A percentile compares a stretch with the other conserved stretches of the same genome.
phyloP scores from a whole-genome alignment of 169 alveolate genomes.

The Ichthyophthirius multifiliis region DNA sequence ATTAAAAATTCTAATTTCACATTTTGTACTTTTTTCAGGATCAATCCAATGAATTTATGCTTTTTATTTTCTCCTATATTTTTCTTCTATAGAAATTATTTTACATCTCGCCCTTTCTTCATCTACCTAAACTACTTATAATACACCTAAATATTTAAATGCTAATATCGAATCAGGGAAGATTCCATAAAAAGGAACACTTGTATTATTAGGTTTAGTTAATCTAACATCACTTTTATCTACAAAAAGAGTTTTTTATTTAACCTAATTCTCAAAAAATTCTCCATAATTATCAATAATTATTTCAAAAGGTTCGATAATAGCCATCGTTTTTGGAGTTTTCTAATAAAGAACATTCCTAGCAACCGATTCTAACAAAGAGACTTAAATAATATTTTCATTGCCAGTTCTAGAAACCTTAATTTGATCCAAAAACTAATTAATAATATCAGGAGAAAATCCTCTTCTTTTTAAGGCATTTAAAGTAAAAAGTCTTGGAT shows the following conservation, averaged over 20 bases:
- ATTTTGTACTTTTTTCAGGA: conserved; percentile 62
- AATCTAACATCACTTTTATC: conserved; percentile 63
- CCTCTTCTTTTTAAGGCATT: conserved; percentile 98
- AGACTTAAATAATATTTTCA: conserved; percentile 90
- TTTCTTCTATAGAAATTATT: conserved; percentile 48
- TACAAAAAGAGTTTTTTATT: conserved; percentile 41
- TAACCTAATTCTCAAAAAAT: conserved; percentile 38
- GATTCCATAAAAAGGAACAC: conserved; percentile 71
- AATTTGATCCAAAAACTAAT: conserved; percentile 89
- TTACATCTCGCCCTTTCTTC: conserved; percentile 30
- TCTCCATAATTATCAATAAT: conserved; percentile 57
- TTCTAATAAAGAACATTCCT: conserved; percentile 83
- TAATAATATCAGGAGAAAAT: conserved; percentile 90
- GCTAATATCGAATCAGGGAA: conserved; percentile 76
- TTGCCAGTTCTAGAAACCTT: conserved; percentile 96
- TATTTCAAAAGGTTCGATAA: conserved; percentile 83
- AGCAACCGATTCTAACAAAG: conserved; percentile 93
- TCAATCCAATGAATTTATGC: conserved; percentile 88
- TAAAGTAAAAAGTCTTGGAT: conserved; percentile 98
- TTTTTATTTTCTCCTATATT: conserved; percentile 61
- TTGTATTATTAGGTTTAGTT: conserved; percentile 11
- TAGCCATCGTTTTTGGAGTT: conserved; percentile 88
- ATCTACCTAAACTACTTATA: conserved; percentile 52
- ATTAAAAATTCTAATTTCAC: conserved; percentile 68
- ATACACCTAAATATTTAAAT: conserved; percentile 71